Conservation (phyloP, 192 early-diverging fungal genomes). For the Coemansia sp. region DNA sequence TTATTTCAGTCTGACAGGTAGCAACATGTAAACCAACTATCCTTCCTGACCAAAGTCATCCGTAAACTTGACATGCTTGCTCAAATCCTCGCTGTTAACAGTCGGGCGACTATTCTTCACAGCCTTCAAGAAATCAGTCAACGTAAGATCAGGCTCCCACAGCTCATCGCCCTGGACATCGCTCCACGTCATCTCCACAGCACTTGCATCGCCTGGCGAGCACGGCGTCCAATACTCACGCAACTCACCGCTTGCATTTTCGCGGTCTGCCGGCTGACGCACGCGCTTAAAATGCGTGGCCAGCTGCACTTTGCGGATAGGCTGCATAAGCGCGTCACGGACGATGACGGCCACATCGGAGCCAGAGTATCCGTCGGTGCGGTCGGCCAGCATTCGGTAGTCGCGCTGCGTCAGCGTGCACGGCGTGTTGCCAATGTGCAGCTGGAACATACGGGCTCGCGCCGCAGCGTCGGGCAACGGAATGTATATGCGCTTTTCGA, state of each 20-base stretch:
- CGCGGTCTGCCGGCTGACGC: slow-evolving; percentile 10
- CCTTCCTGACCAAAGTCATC: slow-evolving; percentile 74
- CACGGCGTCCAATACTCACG: slow-evolving; percentile 81
- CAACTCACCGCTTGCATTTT: not conserved
- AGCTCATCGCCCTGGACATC: slow-evolving; percentile 81
- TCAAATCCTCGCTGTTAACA: slow-evolving; percentile 81
- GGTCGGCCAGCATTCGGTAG: slow-evolving; percentile 71
- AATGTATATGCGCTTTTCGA: slow-evolving; percentile 98
- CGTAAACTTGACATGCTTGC: slow-evolving; percentile 88
- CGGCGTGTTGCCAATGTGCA: slow-evolving; percentile 92
- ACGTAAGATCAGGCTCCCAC: slow-evolving; percentile 86
- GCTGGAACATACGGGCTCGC: slow-evolving; percentile 84
- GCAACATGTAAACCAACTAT: not conserved
- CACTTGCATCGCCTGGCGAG: slow-evolving; percentile 87
- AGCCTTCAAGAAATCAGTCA: slow-evolving; percentile 83
- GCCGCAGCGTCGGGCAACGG: slow-evolving; percentile 90
- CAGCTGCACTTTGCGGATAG: slow-evolving; percentile 91
- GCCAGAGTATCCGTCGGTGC: slow-evolving; percentile 91
- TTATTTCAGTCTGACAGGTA: too few relatives aligned
- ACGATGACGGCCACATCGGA: slow-evolving; percentile 96
- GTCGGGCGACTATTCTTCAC: slow-evolving; percentile 74
- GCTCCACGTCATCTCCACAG: slow-evolving; percentile 87
- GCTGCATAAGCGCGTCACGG: slow-evolving; percentile 96
- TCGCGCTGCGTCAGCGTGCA: slow-evolving; percentile 74
- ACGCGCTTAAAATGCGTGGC: slow-evolving; percentile 90